Evolutionary conservation across 2,329 filamentous ascomycete species (phyloP).

Genomic region (Sporothrix sp.): DNA sequence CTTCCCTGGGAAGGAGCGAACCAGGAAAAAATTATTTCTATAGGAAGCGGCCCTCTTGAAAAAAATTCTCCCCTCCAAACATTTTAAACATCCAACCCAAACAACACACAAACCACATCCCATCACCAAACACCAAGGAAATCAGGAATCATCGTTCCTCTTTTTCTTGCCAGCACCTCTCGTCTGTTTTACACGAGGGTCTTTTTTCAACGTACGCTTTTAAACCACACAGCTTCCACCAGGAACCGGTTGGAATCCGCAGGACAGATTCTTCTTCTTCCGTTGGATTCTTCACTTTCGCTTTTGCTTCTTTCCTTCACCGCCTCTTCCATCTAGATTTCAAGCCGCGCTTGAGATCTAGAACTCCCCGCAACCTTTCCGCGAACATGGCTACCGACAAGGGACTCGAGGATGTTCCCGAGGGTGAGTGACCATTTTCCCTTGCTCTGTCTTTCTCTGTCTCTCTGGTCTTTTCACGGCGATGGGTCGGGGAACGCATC

Average conservation of each 20-base stretch:
- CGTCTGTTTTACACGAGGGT: slow-evolving; percentile 6
- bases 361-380: slow-evolving; percentile 46
- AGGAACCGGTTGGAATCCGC: slow-evolving; percentile 20
- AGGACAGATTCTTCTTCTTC: slow-evolving; percentile 18
- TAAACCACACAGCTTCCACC: neutral
- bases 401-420: slow-evolving; percentile 96
- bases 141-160: slow-evolving; percentile 3
- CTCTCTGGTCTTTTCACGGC: neutral
- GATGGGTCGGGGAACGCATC: neutral
- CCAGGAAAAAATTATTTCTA: slow-evolving; percentile 4
- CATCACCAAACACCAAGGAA: slow-evolving; percentile 2
- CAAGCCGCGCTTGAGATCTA: slow-evolving; percentile 71
- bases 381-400: slow-evolving; percentile 98
- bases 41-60: neutral
- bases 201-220: neutral
- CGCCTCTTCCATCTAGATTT: slow-evolving; percentile 46
- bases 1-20: neutral
- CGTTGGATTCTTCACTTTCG: slow-evolving; percentile 15
- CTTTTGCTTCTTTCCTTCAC: slow-evolving; percentile 25
- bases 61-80: slow-evolving; percentile 2
- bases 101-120: neutral
- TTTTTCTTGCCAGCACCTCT: neutral
- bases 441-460: neutral
- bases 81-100: slow-evolving; percentile 5
- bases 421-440: slow-evolving; percentile 55